Evolutionary conservation across 2,329 filamentous ascomycete genomes (phyloP).

Genomic region (Pseudogymnoascus sp.): DNA sequence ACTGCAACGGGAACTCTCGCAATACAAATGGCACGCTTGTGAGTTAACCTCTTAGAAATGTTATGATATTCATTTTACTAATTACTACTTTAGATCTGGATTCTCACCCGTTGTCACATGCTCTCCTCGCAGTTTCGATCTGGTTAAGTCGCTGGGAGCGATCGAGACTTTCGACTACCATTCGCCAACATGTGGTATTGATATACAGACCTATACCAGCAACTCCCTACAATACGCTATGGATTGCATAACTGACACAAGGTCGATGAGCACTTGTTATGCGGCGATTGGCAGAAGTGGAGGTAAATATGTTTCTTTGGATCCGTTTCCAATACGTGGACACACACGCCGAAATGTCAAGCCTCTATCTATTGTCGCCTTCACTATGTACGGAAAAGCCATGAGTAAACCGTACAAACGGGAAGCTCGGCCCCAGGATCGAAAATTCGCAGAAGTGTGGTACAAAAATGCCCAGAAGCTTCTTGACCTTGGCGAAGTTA

Average conservation of each 20-base stretch:
- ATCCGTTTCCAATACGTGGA: conserved; percentile 18
- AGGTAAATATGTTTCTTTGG: conserved; percentile 32
- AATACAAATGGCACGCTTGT: conserved; percentile 34
- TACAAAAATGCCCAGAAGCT: too few species aligned
- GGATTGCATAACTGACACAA: conserved; percentile 27
- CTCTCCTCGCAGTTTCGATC: conserved; percentile 35
- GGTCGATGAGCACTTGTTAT: conserved; percentile 32
- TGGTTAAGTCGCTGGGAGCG: conserved; percentile 35
- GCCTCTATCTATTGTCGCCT: too few species aligned
- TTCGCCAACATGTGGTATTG: conserved; percentile 8
- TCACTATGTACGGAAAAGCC: too few species aligned
- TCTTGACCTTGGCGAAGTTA: too few species aligned
- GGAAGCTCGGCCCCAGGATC: too few species aligned
- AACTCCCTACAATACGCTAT: conserved; percentile 29
- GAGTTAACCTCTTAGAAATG: conserved; percentile 11
- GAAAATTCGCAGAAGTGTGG: too few species aligned
- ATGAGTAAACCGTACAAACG: too few species aligned
- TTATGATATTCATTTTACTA: too few species aligned
- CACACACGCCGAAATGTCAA: too few species aligned
- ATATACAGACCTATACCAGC: conserved; percentile 31
- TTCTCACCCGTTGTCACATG: conserved; percentile 35
- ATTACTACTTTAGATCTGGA: conserved; percentile 19
- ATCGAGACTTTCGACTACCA: conserved; percentile 38
- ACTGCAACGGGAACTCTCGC: conserved; percentile 35
- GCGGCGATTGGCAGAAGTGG: conserved; percentile 30